These are phyloP conservation scores for Colletotrichum melonis DNA, from an alignment of 2,329 filamentous ascomycete genomes.

Conservation along the genomic window DNA sequence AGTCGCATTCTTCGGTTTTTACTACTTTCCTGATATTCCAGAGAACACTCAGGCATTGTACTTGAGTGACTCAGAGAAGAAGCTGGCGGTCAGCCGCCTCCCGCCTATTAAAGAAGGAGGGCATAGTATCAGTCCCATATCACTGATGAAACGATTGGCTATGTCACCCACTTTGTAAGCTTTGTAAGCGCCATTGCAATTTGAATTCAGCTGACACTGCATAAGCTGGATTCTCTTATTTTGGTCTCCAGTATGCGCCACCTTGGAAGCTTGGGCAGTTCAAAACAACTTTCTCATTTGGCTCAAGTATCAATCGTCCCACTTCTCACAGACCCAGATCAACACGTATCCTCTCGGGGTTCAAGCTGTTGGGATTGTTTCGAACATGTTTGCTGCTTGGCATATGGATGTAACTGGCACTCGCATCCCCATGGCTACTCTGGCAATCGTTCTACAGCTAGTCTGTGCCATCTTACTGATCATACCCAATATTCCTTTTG, in stretches of 20 bases:
- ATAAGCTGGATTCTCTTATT: constrained; percentile 43
- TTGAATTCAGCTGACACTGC: background rate
- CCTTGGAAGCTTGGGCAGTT: constrained; percentile 46
- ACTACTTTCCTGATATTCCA: constrained; percentile 62
- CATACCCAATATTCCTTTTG: constrained; percentile 42
- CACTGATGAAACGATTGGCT: constrained; percentile 39
- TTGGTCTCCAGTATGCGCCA: constrained; percentile 48
- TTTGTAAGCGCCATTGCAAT: background rate
- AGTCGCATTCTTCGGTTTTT: constrained; percentile 61
- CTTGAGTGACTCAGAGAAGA: constrained; percentile 41
- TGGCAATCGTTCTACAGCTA: constrained; percentile 46
- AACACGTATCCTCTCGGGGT: constrained; percentile 52
- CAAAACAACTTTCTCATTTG: constrained; percentile 44
- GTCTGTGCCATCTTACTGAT: constrained; percentile 47
- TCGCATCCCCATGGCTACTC: constrained; percentile 46
- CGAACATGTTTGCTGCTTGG: constrained; percentile 47
- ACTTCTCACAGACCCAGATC: constrained; percentile 44
- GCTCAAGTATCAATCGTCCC: constrained; percentile 40
- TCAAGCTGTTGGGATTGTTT: constrained; percentile 45
- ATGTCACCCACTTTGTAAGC: constrained; percentile 37
- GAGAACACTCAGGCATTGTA: constrained; percentile 49
- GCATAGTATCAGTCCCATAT: constrained; percentile 39
- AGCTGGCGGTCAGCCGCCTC: constrained; percentile 52
- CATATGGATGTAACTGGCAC: constrained; percentile 50
- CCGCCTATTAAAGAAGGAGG: constrained; percentile 40